These are phyloP conservation scores for Pseudocercospora fijiensis DNA, from an alignment of 2,329 filamentous ascomycete species.

Conservation along the genomic window DNA sequence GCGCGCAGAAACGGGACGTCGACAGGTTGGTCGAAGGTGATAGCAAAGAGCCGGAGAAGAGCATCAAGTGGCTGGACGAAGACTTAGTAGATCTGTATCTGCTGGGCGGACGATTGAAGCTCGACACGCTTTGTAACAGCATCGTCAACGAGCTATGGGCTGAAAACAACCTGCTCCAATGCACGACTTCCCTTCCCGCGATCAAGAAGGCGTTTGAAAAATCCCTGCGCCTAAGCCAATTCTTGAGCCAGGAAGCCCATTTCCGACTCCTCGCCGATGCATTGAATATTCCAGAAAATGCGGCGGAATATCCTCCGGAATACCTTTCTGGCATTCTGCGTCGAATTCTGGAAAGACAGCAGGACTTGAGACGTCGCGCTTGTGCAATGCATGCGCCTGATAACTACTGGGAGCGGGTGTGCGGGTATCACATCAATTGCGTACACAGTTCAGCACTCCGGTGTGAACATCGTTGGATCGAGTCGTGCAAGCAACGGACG, in stretches of 20 bases:
- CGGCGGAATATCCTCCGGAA: neutral
- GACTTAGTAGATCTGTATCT: neutral
- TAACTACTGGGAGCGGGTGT: neutral
- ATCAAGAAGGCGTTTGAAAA: neutral
- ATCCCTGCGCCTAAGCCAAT: neutral
- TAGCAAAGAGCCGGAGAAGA: neutral
- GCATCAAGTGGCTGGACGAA: neutral
- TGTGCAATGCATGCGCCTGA: neutral
- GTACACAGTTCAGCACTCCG: neutral
- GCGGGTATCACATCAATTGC: neutral
- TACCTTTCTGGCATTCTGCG: neutral
- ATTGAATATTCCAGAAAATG: neutral
- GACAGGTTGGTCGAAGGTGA: neutral
- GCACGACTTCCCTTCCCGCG: neutral
- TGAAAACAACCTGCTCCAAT: neutral
- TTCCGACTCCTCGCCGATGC: neutral
- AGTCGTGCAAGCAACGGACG: neutral
- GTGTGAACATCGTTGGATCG: neutral
- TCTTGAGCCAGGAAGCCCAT: neutral
- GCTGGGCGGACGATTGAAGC: neutral
- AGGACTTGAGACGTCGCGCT: neutral
- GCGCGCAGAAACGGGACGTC: neutral
- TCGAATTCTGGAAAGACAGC: neutral
- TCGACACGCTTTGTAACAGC: neutral
- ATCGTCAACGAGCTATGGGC: neutral